phyloP scores from a whole-genome alignment of 192 early-diverging fungal genomes.

The Gamsiella multidivaricata region DNA sequence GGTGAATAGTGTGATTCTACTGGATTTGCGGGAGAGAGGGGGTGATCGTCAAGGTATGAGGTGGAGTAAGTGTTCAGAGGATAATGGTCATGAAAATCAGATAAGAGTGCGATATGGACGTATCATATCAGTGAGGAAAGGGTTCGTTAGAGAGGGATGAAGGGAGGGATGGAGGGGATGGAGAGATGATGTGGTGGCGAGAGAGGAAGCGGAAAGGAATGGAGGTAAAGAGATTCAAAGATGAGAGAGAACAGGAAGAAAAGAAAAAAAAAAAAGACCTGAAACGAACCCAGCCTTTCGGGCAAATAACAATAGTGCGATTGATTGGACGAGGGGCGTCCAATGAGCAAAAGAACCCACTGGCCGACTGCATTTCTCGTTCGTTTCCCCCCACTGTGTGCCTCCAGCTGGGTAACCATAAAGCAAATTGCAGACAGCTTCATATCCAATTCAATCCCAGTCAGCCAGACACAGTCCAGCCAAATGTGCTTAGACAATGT shows the following conservation, averaged over 20 bases:
- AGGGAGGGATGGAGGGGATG: not conserved
- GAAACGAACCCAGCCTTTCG: too few relatives aligned
- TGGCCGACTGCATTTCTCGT: too few relatives aligned
- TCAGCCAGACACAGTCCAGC: too few relatives aligned
- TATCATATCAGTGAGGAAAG: conserved; percentile 51
- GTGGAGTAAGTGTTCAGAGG: not conserved
- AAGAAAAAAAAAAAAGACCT: not conserved
- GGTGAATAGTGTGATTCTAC: not conserved
- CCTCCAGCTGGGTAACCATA: too few relatives aligned
- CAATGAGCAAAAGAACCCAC: too few relatives aligned
- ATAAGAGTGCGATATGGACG: conserved; percentile 31
- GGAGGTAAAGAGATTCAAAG: not conserved
- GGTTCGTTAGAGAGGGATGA: conserved; percentile 33
- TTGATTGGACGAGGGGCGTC: not conserved
- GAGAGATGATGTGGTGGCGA: conserved; percentile 7
- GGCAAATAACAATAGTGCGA: not conserved
- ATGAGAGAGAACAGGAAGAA: not conserved
- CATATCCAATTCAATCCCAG: too few relatives aligned
- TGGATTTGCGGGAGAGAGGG: not conserved
- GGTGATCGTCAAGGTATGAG: not conserved
- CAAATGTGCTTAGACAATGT: too few relatives aligned
- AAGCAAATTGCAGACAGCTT: too few relatives aligned
- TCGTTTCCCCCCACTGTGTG: too few relatives aligned
- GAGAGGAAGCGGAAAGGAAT: not conserved
- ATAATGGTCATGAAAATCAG: conserved; percentile 11